Conservation (phyloP, 768 basidiomycete species). For the Rhizopogon vulgaris region DNA sequence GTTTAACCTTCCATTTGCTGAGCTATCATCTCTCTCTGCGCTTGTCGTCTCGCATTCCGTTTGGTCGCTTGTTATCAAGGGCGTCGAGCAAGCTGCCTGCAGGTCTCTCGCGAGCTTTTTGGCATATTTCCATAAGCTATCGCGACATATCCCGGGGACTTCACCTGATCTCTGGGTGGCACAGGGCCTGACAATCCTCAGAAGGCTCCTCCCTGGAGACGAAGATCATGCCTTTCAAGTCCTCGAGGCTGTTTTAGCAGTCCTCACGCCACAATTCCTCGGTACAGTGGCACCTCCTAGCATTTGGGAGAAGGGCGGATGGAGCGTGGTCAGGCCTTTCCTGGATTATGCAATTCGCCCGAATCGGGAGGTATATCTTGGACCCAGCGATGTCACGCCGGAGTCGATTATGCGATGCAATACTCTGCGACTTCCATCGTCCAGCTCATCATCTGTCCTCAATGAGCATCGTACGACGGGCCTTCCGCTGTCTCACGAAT, state of each 20-base stretch:
- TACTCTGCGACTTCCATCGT: slow-evolving; percentile 41
- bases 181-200: slow-evolving; percentile 53
- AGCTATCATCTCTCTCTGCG: slow-evolving; percentile 49
- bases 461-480: slow-evolving; percentile 27
- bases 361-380: slow-evolving; percentile 34
- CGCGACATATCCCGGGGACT: slow-evolving; percentile 48
- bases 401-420: slow-evolving; percentile 51
- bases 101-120: slow-evolving; percentile 55
- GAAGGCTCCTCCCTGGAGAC: slow-evolving; percentile 63
- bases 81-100: slow-evolving; percentile 8
- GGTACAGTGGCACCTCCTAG: slow-evolving; percentile 24
- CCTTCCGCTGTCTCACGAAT: slow-evolving; percentile 52
- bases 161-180: slow-evolving; percentile 58
- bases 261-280: slow-evolving; percentile 14
- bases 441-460: neutral
- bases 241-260: slow-evolving; percentile 18
- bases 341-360: slow-evolving; percentile 43
- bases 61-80: slow-evolving; percentile 32
- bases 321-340: slow-evolving; percentile 47
- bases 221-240: slow-evolving; percentile 50
- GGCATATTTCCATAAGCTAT: slow-evolving; percentile 50
- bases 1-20: slow-evolving; percentile 53
- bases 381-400: slow-evolving; percentile 44
- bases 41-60: slow-evolving; percentile 43
- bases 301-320: slow-evolving; percentile 48